Percentiles rank a stretch among this genome's conserved stretches.
Conservation (phyloP, 371 early-diverging fungal species). For the Mucor mucedo region DNA sequence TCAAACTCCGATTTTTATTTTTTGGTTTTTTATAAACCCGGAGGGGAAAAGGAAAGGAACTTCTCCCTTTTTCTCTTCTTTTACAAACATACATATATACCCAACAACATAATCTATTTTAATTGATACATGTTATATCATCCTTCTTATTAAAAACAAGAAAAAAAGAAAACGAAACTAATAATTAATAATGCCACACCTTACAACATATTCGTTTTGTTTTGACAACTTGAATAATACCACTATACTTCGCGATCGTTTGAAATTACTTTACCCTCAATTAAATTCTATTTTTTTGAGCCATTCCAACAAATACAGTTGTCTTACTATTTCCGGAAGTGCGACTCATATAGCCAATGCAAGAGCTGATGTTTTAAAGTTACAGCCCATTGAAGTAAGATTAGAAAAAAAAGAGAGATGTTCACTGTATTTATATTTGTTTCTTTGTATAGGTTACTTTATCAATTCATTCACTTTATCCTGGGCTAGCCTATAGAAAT, state of each 20-base stretch:
- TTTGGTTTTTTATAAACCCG: not conserved
- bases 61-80: no score
- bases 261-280: slow-evolving; percentile 20
- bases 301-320: slow-evolving; percentile 7
- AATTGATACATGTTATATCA: not conserved
- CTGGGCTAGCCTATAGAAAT: slow-evolving; percentile 23
- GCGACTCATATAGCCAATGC: slow-evolving; percentile 3
- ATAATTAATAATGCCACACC: slow-evolving; percentile 14
- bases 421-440: not conserved
- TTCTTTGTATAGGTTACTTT: slow-evolving; percentile 13
- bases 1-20: slow-evolving; percentile 3
- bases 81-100: no score
- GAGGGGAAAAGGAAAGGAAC: no score
- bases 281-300: slow-evolving; percentile 11
- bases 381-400: slow-evolving; percentile 22
- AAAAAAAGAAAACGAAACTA: not conserved
- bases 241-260: slow-evolving; percentile 13
- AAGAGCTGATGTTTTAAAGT: slow-evolving; percentile 17
- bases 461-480: slow-evolving; percentile 27
- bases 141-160: not conserved
- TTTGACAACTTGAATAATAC: slow-evolving; percentile 9
- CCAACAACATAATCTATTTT: no score
- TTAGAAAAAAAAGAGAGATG: not conserved
- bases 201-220: slow-evolving; percentile 25
- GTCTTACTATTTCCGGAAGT: slow-evolving; percentile 19